Base-by-base conservation (phyloP, 441 rosid genomes). In the Euphorbia celastroides region DNA sequence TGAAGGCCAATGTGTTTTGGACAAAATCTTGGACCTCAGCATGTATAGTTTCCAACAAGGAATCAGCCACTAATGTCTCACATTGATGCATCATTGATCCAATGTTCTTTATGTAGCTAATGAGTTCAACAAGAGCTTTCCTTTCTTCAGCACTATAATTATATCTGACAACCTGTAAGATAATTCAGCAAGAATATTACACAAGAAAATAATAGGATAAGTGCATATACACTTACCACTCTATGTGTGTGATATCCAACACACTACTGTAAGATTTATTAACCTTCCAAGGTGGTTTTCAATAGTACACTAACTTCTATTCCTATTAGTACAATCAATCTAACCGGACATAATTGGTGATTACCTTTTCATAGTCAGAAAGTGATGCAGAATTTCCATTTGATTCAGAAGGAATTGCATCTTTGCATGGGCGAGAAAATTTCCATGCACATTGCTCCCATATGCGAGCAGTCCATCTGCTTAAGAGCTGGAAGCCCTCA, bases 371-470 rank as follows among this genome's bases (percentile, higher is more conserved):
- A 78, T 92, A 95, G 83, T 92, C 98, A 67, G 95, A 95, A 79
- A 83, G 77, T 32, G 95, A 85, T 57, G 85, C 81, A 27, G 79
- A 84, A 63, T 81, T 71, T 72, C 87, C 98, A 62, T 80, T 84
- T 41, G 91, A 70, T 72, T 88, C 95, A 31, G 79, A 68, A 57
- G 93, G 81, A 74, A 75, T 71, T 36, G 79, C 77, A 79, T 95
- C 99, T 86, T 81, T 95, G 83, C 90, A 90, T 25, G 99, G 99
- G 34, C 91, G 97, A 83, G 99, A 95, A 82, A 95, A 90, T 76
- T 95, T 95, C 99, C 99, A 95, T 59, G 98, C 99, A 76, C 90
- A 88, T 82, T 95, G 99, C 74, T 92, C 99, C 99, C 98, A 95
- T 55, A 92, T 81, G 73, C 90, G 95, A 66, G 92, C 87, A 66